Base-by-base conservation (phyloP, 2,329 filamentous ascomycete genomes). In the Xylaria hypoxylon region DNA sequence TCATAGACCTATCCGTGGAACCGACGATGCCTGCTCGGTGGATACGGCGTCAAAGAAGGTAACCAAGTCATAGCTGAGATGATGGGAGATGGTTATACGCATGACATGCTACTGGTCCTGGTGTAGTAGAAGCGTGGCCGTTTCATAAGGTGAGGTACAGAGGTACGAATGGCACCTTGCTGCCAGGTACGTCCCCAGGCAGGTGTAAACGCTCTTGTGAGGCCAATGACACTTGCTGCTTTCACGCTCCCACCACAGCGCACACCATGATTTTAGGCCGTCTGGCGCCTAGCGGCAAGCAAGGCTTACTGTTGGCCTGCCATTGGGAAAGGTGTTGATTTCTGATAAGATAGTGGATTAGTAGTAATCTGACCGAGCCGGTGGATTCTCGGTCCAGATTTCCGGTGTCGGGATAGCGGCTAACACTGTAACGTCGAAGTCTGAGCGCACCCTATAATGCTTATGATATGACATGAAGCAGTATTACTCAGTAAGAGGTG, bases 381-480 rank as follows among this genome's bases (percentile, higher is more conserved):
- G 55, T 65, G 66, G 66, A 48, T 59, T 68, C 62, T 59, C 66
- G 66, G 66, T 55, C 63, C 66, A 68, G 50, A 52, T 65, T 63
- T 52, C 66, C 62, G 66, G 59, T 65, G 66, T 60, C 66, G 66
- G 66, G 66, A 65, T 60, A 65, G 58, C 66, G 66, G 66, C 66
- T 66, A 56, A 44, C 62, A 53, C 44, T 68, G 66, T 19, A 63
- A 68, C 66, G 48, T 44, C 38, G 26, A 62, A 59, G 62, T 60
- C 66, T 65, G 66, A 68, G 66, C 66, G 59, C 58, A 56, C 47
- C 44, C 22, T 62, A 48, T 45, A 55, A 61, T 59, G 62, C 65
- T 55, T 45, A 52, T 62, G 35, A 50, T 55, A 33, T 31, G 19
- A 58, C 28, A 31, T 31, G 28, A 5, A 57, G n/a, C n/a, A 33